Base-by-base conservation (phyloP, 805 yeast genomes). In the Saccharomyces cerevisiae region DNA sequence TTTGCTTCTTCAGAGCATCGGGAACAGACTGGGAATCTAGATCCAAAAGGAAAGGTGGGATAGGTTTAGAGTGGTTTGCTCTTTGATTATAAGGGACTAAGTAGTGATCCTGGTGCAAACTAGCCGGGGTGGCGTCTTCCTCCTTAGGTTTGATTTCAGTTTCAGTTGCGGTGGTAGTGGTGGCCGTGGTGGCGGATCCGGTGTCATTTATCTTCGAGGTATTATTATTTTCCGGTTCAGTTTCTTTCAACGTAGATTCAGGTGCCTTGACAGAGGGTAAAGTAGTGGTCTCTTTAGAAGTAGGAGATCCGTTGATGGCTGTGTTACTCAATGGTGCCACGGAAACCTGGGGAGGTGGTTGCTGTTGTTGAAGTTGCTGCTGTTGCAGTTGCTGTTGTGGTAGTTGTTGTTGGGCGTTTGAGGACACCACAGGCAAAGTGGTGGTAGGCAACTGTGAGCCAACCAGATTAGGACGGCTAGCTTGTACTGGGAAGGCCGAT, bases 41-140 rank as follows among this genome's bases (percentile, higher is more conserved):
- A 66, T 88, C 95, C 46, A 82, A 73, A 66, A 87, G 78, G 64
- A 85, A 87, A n/a, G 87, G 88, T 11, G 95, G 95, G 56, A 85
- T 83, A 58, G 85, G 88, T 68, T 87, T 86, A 54, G 80, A 79
- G 68, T 85, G 90, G 14, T 67, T 57, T 17, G 77, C 73, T 53
- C 75, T 69, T 55, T 70, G 75, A 26, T 61, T 60, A 28, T 61
- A 69, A 50, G 77, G 77, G 28, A 74, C 77, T 30, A 73, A 56
- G 52, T 73, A 71, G 24, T 66, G 62, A 66, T 17, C 52, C 55
- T 41, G 62, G 56, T 43, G 61, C 55, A 4, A 68, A 52, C 26
- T 56, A 64, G 60, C 46, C 10, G 55, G 54, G 32, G 47, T 48
- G 30, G 53, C 14, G 26, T 17, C 36, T 51, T 67, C 65, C 27